Evolutionary conservation across 208 protist genomes (phyloP), one percentile per base, ranked within the genome.

Genomic region (Acanthamoeba lenticulata): DNA sequence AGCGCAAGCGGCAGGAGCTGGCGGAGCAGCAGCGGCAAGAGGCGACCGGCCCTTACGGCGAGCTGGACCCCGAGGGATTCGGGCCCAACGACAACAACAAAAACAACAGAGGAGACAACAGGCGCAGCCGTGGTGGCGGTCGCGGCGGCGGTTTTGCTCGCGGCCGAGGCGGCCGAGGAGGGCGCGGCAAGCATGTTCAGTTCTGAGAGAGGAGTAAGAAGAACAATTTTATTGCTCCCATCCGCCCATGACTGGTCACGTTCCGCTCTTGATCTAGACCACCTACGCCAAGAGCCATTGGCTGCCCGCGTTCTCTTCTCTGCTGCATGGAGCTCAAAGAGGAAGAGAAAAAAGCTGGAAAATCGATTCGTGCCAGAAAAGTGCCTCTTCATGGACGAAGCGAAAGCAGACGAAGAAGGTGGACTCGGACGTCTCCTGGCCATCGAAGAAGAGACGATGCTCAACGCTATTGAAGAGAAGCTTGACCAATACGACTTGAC

Each of bases 61-160:
- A 85, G n/a, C 44, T 85, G 9, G 74, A 85, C 36, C 74, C 74
- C 42, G 74, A 47, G 44, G 74, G 74, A 21, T 85, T 77, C 67
- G 67, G 67, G 1, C 34, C 67, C 67, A 21, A 38, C 3, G 4
- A 15, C 29, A 21, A 4, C 67, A 77, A 38, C 36, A 77, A 77
- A n/a, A 77, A 77, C 36, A 44, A 77, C 38, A n/a, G n/a, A n/a
- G n/a, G n/a, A n/a, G 67, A 77, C 19, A 44, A 42, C 9, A 19
- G 4, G 27, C 27, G 67, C 36, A 29, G 36, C 38, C 32, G 32
- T 77, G 38, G 38, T 9, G 67, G 67, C 34, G 29, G 36, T n/a
- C 24, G 36, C 34, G 17, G 34, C 34, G 15, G 34, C 29, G 34
- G 65, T 6, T 4, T 1, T 17, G 7, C 24, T 44, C 1, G 34